Conservation (phyloP, 2,329 filamentous ascomycete species). For the Microcyclospora pomicola region DNA sequence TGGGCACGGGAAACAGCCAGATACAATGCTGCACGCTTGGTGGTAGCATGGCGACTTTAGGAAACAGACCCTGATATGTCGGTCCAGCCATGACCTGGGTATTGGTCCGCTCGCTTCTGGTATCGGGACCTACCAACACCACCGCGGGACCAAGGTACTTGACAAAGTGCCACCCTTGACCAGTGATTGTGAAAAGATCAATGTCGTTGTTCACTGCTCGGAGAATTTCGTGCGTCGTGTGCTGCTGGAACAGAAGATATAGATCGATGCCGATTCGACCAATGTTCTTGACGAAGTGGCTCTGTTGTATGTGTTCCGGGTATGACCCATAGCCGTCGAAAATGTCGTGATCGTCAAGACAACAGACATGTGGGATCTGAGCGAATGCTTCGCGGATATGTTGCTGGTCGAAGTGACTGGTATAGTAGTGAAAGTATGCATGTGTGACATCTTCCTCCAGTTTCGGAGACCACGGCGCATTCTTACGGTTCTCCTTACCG, state of each 20-base stretch:
- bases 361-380: conserved; percentile 86
- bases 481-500: conserved; percentile 86
- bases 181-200: conserved; percentile 91
- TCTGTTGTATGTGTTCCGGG: conserved; percentile 95
- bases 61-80: conserved; percentile 94
- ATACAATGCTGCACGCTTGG: conserved; percentile 92
- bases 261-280: conserved; percentile 90
- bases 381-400: conserved; percentile 90
- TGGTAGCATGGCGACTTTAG: conserved; percentile 80
- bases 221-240: conserved; percentile 86
- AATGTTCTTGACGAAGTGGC: conserved; percentile 96
- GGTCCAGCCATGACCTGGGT: conserved; percentile 88
- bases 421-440: conserved; percentile 98
- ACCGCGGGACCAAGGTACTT: conserved; percentile 90
- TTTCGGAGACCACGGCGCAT: conserved; percentile 77
- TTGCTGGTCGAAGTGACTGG: conserved; percentile 93
- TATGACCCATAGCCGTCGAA: conserved; percentile 97
- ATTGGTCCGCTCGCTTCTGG: conserved; percentile 79
- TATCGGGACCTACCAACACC: conserved; percentile 79
- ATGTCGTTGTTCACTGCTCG: conserved; percentile 76
- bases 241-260: conserved; percentile 97
- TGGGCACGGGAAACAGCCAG: conserved; percentile 84
- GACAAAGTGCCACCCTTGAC: conserved; percentile 96
- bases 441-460: conserved; percentile 93
- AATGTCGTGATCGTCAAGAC: conserved; percentile 94